A percentile compares a stretch with the other conserved stretches of the same genome.
These are phyloP conservation scores for Aspergillus calidoustus DNA, from an alignment of 2,329 filamentous ascomycete genomes.

Conservation along the genomic window DNA sequence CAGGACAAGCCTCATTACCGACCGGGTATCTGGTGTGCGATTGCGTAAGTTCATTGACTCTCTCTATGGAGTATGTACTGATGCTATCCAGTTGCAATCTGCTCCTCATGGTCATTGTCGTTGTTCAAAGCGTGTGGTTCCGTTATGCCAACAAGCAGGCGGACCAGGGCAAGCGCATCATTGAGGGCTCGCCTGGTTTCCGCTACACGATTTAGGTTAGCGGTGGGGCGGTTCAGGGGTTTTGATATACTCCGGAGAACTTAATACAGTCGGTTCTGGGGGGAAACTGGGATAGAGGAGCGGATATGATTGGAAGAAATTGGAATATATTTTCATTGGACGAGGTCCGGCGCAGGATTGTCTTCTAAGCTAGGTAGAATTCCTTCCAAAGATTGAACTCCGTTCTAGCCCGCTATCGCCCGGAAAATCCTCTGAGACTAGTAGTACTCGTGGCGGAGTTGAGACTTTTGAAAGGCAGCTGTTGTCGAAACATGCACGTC, in stretches of 20 bases:
- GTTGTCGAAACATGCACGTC: too few relatives aligned
- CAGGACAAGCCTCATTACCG: constrained; percentile 41
- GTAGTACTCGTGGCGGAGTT: background rate
- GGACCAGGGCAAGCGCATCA: constrained; percentile 38
- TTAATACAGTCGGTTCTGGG: background rate
- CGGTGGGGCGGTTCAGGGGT: background rate
- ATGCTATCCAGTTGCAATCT: constrained; percentile 37
- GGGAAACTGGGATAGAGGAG: background rate
- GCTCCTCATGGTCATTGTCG: constrained; percentile 37
- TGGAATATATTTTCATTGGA: background rate
- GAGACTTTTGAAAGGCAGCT: background rate
- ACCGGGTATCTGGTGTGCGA: constrained; percentile 39
- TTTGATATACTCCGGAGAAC: background rate
- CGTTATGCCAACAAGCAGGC: constrained; percentile 40
- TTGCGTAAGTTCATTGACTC: constrained; percentile 29
- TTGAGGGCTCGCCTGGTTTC: constrained; percentile 42
- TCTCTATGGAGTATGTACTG: constrained; percentile 10
- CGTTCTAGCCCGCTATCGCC: background rate
- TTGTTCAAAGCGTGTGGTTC: constrained; percentile 37
- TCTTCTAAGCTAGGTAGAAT: background rate
- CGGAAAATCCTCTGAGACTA: background rate
- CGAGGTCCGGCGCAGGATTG: background rate
- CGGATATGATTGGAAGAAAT: background rate
- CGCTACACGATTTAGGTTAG: constrained; percentile 37
- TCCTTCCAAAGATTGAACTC: background rate